These are phyloP conservation scores for Tolypocladium ovalisporum DNA, from an alignment of 2,329 filamentous ascomycete genomes.

Conservation along the genomic window DNA sequence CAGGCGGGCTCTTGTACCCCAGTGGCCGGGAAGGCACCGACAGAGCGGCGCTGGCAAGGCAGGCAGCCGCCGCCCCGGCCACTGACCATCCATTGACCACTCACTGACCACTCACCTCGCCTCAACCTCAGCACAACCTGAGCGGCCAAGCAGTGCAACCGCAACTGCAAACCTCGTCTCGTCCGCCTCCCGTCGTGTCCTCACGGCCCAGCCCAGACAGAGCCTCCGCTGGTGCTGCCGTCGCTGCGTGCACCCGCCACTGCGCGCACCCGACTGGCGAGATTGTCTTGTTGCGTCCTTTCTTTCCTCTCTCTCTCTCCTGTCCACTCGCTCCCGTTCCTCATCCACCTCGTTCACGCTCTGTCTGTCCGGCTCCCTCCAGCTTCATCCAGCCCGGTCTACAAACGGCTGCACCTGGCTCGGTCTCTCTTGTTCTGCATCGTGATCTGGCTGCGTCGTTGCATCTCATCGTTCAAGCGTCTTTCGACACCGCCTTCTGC, in stretches of 20 bases:
- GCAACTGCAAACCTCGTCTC: neutral
- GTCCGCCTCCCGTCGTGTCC: neutral
- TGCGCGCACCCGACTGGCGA: neutral
- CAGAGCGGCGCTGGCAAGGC: neutral
- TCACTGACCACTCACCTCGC: neutral
- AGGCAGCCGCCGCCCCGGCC: neutral
- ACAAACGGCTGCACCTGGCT: too few species aligned
- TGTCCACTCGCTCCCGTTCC: neutral
- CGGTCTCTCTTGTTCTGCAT: neutral
- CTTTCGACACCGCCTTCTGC: neutral
- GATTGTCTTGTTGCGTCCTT: neutral
- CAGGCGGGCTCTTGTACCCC: neutral
- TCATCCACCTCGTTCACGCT: neutral
- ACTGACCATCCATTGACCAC: too few species aligned
- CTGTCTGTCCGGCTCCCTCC: neutral
- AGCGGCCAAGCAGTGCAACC: neutral
- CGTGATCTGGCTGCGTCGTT: neutral
- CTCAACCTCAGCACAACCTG: neutral
- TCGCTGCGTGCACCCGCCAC: neutral
- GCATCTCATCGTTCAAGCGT: neutral
- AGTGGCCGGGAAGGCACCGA: neutral
- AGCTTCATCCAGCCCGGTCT: neutral
- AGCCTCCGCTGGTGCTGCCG: neutral
- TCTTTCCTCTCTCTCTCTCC: neutral
- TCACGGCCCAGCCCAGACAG: neutral